These are phyloP conservation scores for Leccinum olivaceoglutinosum DNA, from an alignment of 1,284 basidiomycete species.

Conservation along the genomic window DNA sequence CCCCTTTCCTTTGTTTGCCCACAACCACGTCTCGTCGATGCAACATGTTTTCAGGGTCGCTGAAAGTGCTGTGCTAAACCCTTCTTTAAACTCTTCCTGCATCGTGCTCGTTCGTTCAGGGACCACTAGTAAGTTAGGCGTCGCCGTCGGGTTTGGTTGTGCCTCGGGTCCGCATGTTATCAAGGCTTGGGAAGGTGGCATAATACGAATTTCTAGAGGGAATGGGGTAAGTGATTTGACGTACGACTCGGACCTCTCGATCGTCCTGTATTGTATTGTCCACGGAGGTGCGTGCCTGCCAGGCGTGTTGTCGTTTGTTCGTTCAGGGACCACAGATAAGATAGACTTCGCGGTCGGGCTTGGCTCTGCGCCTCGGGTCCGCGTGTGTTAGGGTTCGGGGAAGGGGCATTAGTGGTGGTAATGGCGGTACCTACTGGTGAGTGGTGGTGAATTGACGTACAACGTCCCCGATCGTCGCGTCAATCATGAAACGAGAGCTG, in stretches of 20 bases:
- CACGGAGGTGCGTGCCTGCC: background rate
- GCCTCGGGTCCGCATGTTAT: background rate
- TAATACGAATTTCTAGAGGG: background rate
- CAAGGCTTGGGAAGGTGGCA: background rate
- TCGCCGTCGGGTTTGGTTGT: background rate
- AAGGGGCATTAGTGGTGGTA: background rate
- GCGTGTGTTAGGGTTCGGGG: slow-evolving; percentile 4
- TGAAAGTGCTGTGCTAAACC: slow-evolving; percentile 2
- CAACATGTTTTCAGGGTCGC: slow-evolving; percentile 20
- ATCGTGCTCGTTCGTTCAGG: background rate
- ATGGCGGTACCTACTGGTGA: background rate
- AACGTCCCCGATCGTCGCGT: background rate
- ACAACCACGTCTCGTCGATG: slow-evolving; percentile 19
- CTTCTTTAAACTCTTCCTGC: background rate
- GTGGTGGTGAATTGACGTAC: background rate
- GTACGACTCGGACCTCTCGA: background rate
- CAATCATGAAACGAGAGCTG: background rate
- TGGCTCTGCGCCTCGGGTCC: slow-evolving; percentile 7
- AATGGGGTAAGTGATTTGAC: background rate
- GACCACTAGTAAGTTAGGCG: background rate
- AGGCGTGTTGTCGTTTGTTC: background rate
- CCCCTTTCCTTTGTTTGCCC: background rate
- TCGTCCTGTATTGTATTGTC: background rate
- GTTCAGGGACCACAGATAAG: background rate
- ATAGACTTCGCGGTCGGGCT: background rate